These are phyloP conservation scores for Scheffersomyces segobiensis DNA, from an alignment of 1,139 yeast genomes.

Conservation along the genomic window DNA sequence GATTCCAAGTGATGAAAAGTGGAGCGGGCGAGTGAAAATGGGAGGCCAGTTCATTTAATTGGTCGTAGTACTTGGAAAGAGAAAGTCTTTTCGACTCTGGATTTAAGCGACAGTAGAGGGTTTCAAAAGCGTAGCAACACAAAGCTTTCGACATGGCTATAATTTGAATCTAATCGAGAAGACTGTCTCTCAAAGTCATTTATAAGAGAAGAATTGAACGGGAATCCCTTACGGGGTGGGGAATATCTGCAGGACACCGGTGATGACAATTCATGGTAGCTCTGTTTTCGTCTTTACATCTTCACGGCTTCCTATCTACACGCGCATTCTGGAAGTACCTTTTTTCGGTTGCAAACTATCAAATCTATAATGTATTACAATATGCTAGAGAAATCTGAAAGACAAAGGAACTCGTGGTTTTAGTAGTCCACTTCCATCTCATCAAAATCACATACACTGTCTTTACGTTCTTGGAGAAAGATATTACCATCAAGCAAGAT, in stretches of 20 bases:
- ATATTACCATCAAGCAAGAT: background rate
- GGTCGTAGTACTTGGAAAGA: slow-evolving; percentile 17
- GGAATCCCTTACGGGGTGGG: background rate
- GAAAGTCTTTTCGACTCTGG: slow-evolving; percentile 15
- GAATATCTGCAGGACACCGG: background rate
- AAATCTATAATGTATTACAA: background rate
- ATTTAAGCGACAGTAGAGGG: slow-evolving; percentile 24
- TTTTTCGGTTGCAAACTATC: background rate
- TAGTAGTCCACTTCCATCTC: background rate
- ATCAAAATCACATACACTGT: background rate
- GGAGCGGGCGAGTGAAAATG: slow-evolving; percentile 52
- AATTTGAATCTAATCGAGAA: background rate
- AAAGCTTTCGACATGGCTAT: slow-evolving; percentile 32
- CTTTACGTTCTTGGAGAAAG: background rate
- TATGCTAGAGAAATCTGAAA: background rate
- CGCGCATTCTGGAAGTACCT: background rate
- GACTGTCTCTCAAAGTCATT: background rate
- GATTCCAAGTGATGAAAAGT: slow-evolving; percentile 87
- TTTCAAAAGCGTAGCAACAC: slow-evolving; percentile 42
- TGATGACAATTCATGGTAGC: background rate
- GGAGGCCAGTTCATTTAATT: slow-evolving; percentile 17
- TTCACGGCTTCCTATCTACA: background rate
- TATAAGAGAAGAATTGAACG: background rate
- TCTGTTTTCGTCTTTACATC: background rate
- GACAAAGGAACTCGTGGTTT: background rate